Conservation (phyloP, 805 yeast genomes). For the Geotrichum ghanense region DNA sequence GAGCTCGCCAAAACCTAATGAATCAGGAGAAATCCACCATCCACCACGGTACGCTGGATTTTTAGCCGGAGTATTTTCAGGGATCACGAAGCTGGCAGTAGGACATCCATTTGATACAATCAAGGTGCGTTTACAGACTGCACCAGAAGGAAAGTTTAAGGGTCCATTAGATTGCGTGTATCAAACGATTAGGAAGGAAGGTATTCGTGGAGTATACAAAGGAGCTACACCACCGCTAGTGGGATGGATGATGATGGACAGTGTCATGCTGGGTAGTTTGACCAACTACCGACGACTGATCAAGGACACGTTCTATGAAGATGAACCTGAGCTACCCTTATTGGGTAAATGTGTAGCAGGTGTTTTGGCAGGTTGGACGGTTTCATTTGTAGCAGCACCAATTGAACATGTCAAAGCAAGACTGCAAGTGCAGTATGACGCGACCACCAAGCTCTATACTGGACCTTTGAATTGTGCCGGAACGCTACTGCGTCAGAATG, state of each 20-base stretch:
- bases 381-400: conserved; percentile 91
- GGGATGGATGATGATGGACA: conserved; percentile 93
- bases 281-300: conserved; percentile 63
- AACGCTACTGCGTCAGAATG: conserved; percentile 35
- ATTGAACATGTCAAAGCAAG: conserved; percentile 83
- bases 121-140: conserved; percentile 74
- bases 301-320: conserved; percentile 49
- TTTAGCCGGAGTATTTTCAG: conserved; percentile 81
- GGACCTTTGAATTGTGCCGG: conserved; percentile 71
- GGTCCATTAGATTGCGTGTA: conserved; percentile 76
- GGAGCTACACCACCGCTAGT: conserved; percentile 90
- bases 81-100: conserved; percentile 75
- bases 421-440: conserved; percentile 81
- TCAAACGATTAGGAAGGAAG: conserved; percentile 65
- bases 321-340: conserved; percentile 56
- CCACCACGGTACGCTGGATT: conserved; percentile 39
- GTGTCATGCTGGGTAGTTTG: conserved; percentile 78
- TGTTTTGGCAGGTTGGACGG: conserved; percentile 75
- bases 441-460: conserved; percentile 47
- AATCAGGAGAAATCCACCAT: not conserved
- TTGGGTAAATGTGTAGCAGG: conserved; percentile 72
- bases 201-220: conserved; percentile 67
- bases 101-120: conserved; percentile 93
- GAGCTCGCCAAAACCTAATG: not conserved
- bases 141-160: conserved; percentile 54